Evolutionary conservation across 139 green algal genomes (phyloP).

Genomic region (Penium margaritaceum): DNA sequence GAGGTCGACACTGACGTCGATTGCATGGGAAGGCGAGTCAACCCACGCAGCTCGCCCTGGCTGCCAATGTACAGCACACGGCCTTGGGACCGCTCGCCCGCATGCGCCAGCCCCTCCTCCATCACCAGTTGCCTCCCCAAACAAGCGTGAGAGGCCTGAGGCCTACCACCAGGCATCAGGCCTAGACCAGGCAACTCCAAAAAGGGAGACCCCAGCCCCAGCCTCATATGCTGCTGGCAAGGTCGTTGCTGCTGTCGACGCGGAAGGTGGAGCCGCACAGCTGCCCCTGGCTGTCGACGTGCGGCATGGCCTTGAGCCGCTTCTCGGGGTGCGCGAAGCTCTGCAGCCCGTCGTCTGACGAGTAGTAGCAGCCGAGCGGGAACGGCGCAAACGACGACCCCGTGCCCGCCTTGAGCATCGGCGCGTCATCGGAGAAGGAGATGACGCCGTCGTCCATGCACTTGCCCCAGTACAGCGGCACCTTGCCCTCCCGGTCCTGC

Average conservation of each 20-base stretch:
- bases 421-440: conserved; percentile 7
- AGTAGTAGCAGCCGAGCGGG: conserved; percentile 23
- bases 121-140: too few relatives aligned
- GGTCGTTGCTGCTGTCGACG: conserved; percentile 13
- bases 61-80: too few relatives aligned
- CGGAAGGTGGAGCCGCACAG: conserved; percentile 23
- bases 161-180: too few relatives aligned
- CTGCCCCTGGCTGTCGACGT: conserved; percentile 23
- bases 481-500: conserved; percentile 17
- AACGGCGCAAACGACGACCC: conserved; percentile 11
- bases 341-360: neutral
- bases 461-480: conserved; percentile 29
- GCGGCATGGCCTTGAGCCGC: conserved; percentile 18
- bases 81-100: too few relatives aligned
- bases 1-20: too few relatives aligned
- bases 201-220: too few relatives aligned
- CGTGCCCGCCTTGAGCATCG: neutral
- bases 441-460: conserved; percentile 18
- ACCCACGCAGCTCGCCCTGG: too few relatives aligned
- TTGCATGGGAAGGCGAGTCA: too few relatives aligned
- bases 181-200: too few relatives aligned
- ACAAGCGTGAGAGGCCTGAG: too few relatives aligned
- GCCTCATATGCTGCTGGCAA: too few relatives aligned
- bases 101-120: too few relatives aligned
- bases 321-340: conserved; percentile 10